Base-by-base conservation (phyloP, 495 filamentous ascomycete genomes). In the Talaromyces trachyspermus region DNA sequence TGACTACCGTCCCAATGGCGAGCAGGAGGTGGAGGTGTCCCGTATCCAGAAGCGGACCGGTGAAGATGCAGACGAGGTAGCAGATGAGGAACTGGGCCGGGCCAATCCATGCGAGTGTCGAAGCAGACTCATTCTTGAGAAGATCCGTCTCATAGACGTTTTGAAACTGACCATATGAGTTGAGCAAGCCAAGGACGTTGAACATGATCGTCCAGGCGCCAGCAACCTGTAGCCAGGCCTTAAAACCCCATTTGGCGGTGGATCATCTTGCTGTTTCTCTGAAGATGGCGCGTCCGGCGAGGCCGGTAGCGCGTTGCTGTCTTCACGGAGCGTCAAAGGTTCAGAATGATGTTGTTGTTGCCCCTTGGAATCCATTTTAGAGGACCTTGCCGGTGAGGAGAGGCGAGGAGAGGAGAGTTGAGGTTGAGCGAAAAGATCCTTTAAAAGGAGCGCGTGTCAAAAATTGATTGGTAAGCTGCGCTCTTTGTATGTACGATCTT, bases 71-170 rank as follows among this genome's bases (percentile, higher is more conserved):
- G 15, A 60, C 30, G 32, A 55, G 54, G 29, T 62, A 57, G 5
- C 64, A 49, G 11, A 62, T 41, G 27, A 61, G 65, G 41, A 65
- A 43, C 42, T 69, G 60, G 3, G 69, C 30, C 11, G 61, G 57
- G 10, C 70, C 69, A 33, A 76, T 71, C 69, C 85, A 89, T 2
- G 83, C 84, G 43, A 91, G 79, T 36, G 80, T 75, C 0, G 83
- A 84, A 0, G 83, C 77, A 0, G 80, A 49, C 4, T 72, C 69
- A 4, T 53, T 42, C 0, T 20, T 23, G 9, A 70, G 51, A 2
- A 60, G 48, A 12, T 30, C 30, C 6, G 50, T 49, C 37, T 63
- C 48, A 33, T 70, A 70, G 49, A 65, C 63, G 23, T 44, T 53
- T 46, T 70, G 66, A 42, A 68, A 70, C 33, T 37, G 33, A 2